Evolutionary conservation across 2,329 filamentous ascomycete genomes (phyloP).

Genomic region (Colletotrichum noveboracense): DNA sequence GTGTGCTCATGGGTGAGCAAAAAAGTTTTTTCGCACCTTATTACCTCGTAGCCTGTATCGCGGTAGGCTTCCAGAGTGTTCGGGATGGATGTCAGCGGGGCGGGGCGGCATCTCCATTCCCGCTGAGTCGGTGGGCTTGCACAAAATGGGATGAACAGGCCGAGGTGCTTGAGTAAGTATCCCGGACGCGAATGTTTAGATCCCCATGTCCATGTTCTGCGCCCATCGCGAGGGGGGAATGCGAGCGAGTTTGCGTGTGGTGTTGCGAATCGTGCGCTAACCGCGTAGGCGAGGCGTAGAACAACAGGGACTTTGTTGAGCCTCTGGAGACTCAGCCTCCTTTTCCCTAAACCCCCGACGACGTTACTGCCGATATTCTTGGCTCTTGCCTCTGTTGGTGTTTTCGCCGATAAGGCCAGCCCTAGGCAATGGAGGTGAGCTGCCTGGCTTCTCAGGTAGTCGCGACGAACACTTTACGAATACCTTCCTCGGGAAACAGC

Average conservation of each 20-base stretch:
- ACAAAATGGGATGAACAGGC: not conserved
- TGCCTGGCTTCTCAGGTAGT: not conserved
- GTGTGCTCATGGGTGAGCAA: not conserved
- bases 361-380: not conserved
- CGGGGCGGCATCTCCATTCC: not conserved
- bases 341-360: not conserved
- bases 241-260: not conserved
- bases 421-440: not conserved
- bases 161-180: not conserved
- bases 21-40: not conserved
- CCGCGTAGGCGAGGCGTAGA: not conserved
- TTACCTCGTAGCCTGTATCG: not conserved
- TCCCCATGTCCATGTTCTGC: not conserved
- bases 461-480: not conserved
- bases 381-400: not conserved
- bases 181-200: not conserved
- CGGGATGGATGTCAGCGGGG: not conserved
- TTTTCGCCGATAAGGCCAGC: not conserved
- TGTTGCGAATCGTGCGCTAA: not conserved
- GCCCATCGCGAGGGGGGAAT: not conserved
- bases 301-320: not conserved
- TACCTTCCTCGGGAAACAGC: not conserved
- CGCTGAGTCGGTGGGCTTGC: not conserved
- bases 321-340: not conserved
- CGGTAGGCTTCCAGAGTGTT: not conserved